These are phyloP conservation scores for Phallus indusiatus DNA, from an alignment of 768 basidiomycete species.

Conservation along the genomic window DNA sequence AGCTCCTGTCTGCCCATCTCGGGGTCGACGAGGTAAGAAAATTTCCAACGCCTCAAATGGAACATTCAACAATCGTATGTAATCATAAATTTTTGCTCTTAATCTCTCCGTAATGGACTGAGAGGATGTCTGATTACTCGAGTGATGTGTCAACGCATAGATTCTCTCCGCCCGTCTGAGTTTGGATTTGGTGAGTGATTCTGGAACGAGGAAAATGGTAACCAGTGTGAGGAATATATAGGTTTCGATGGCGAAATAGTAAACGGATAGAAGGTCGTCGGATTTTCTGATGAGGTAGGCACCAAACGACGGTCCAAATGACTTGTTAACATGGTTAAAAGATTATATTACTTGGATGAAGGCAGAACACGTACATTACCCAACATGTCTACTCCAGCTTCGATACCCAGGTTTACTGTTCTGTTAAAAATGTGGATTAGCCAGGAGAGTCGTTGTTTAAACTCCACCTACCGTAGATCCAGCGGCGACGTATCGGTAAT, in stretches of 20 bases:
- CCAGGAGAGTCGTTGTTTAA: too few relatives aligned
- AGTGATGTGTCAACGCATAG: neutral
- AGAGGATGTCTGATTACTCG: neutral
- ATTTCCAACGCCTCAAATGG: constrained; percentile 68
- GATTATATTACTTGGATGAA: neutral
- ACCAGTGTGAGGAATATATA: constrained; percentile 42
- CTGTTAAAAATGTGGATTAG: too few relatives aligned
- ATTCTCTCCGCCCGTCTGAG: constrained; percentile 22
- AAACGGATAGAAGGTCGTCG: constrained; percentile 49
- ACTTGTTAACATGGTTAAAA: constrained; percentile 16
- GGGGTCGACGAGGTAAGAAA: constrained; percentile 37
- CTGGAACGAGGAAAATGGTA: constrained; percentile 59
- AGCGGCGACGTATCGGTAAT: constrained; percentile 57
- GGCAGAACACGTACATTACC: neutral
- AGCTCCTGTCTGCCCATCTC: constrained; percentile 8
- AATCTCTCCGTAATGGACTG: constrained; percentile 1
- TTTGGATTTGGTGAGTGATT: constrained; percentile 51
- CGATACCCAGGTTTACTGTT: neutral
- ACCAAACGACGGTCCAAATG: constrained; percentile 70
- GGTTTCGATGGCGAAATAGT: constrained; percentile 50
- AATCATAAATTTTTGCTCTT: constrained; percentile 13
- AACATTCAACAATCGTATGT: constrained; percentile 37
- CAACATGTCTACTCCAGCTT: neutral
- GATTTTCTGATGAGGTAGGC: constrained; percentile 52
- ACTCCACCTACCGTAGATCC: constrained; percentile 36